Conservation (phyloP, 768 basidiomycete genomes). For the Mrakia frigida region DNA sequence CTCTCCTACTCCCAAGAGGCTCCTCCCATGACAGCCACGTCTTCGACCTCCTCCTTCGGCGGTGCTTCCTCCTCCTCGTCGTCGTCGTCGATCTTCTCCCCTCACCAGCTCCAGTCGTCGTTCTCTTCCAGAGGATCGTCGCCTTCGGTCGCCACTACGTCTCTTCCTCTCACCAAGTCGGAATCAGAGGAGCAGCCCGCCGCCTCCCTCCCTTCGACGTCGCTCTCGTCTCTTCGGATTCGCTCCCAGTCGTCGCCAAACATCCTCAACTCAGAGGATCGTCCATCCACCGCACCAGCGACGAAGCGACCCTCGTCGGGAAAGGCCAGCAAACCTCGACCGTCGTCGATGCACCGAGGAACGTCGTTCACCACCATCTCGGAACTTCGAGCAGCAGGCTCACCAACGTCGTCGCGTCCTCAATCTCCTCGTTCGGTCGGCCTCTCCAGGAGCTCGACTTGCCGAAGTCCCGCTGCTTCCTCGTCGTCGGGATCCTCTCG, state of each 20-base stretch:
- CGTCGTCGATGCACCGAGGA: background rate
- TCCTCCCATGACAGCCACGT: background rate
- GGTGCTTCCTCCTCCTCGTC: background rate
- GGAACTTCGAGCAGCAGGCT: background rate
- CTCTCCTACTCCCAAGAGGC: background rate
- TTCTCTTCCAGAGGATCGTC: background rate
- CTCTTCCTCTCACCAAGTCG: background rate
- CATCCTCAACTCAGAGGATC: background rate
- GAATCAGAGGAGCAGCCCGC: background rate
- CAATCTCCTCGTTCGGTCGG: background rate
- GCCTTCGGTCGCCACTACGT: background rate
- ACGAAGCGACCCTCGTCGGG: background rate
- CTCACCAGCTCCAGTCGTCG: background rate
- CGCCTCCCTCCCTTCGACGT: background rate
- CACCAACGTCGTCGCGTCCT: background rate
- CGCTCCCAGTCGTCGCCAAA: slow-evolving; percentile 2
- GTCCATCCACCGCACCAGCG: background rate
- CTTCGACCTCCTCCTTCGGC: background rate
- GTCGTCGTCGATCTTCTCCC: slow-evolving; percentile 1
- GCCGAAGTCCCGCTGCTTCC: background rate
- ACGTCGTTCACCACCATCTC: background rate
- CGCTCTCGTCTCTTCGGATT: background rate
- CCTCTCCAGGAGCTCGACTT: background rate
- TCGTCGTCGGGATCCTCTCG: background rate
- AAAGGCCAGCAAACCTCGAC: background rate